Percentiles rank a stretch among this genome's conserved stretches.
phyloP scores from a whole-genome alignment of 108 stramenopile species.

The Skeletonema potamos region DNA sequence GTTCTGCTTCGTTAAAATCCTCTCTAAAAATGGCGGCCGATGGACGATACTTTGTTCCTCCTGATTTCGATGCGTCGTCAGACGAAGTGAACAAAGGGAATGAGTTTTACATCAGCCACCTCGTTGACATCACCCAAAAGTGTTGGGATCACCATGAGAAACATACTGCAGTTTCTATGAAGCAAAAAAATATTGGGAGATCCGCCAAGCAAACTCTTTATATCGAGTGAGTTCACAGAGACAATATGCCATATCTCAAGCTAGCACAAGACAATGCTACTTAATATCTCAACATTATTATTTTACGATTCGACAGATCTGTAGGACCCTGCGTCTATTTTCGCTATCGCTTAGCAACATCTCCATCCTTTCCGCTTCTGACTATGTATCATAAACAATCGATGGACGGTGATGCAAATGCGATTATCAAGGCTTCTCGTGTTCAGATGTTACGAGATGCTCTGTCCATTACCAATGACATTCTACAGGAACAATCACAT shows the following conservation, averaged over 20 bases:
- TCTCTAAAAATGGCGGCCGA: neutral
- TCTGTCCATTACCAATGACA: neutral
- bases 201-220: conserved; percentile 3
- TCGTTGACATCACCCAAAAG: neutral
- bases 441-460: neutral
- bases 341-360: conserved; percentile 28
- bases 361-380: neutral
- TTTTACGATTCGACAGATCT: neutral
- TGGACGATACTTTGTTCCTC: neutral
- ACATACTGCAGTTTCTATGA: neutral
- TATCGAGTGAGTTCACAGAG: neutral
- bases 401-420: neutral
- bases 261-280: too few relatives aligned
- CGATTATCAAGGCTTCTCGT: neutral
- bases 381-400: neutral
- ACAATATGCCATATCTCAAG: neutral
- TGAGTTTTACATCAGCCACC: conserved; percentile 1
- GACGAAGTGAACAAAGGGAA: neutral
- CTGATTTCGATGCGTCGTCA: neutral
- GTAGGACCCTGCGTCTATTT: conserved; percentile 37
- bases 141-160: conserved; percentile 15
- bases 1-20: too few relatives aligned
- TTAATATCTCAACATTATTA: too few relatives aligned
- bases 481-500: neutral
- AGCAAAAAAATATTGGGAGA: neutral